These are phyloP conservation scores for Colletotrichum plurivorum DNA, from an alignment of 2,329 filamentous ascomycete species.

Conservation along the genomic window DNA sequence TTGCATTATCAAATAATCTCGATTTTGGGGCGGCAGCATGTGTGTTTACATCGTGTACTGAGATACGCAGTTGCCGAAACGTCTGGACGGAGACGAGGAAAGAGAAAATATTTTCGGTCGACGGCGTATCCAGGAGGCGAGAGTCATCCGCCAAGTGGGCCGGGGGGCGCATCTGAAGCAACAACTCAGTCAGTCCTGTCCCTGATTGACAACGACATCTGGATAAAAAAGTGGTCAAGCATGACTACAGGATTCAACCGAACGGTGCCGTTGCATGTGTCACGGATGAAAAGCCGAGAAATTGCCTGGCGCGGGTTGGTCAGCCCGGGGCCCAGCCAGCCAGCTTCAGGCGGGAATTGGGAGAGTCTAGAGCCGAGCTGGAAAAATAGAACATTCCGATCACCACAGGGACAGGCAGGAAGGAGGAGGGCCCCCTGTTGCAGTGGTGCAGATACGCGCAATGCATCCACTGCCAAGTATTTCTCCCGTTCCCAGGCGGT, in stretches of 20 bases:
- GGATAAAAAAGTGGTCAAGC: slow-evolving; percentile 22
- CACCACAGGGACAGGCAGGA: slow-evolving; percentile 38
- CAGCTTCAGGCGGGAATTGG: background rate
- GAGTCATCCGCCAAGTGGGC: slow-evolving; percentile 11
- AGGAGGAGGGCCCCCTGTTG: background rate
- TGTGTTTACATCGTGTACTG: background rate
- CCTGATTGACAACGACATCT: slow-evolving; percentile 6
- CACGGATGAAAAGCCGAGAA: slow-evolving; percentile 34
- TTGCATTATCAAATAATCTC: slow-evolving; percentile 25
- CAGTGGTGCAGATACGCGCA: slow-evolving; percentile 37
- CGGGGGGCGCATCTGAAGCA: slow-evolving; percentile 2
- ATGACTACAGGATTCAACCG: slow-evolving; percentile 7
- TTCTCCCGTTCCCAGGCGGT: slow-evolving; percentile 18
- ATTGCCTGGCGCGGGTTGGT: background rate
- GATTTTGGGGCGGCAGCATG: background rate
- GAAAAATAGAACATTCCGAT: slow-evolving; percentile 39
- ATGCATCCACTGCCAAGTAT: slow-evolving; percentile 38
- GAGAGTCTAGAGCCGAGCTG: slow-evolving; percentile 20
- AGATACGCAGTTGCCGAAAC: too few species aligned
- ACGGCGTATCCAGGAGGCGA: background rate
- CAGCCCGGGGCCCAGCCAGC: too few species aligned
- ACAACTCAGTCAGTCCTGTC: background rate
- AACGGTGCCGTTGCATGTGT: slow-evolving; percentile 22
- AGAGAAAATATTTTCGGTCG: slow-evolving; percentile 20
- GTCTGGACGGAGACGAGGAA: slow-evolving; percentile 4